Conservation (phyloP, 2,329 filamentous ascomycete species). For the Colletotrichum nymphaeae region DNA sequence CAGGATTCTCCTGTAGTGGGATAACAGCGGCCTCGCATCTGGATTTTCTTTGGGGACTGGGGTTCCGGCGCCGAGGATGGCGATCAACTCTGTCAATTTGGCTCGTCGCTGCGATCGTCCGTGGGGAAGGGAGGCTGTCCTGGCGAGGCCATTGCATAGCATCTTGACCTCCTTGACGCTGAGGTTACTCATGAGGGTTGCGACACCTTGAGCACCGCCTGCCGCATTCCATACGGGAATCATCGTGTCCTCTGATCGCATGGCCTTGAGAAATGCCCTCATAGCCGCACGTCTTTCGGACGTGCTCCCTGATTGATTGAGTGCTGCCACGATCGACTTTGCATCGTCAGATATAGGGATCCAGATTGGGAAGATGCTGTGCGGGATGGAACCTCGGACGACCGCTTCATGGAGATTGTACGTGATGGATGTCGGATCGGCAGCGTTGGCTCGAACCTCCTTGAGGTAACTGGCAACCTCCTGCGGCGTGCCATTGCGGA, state of each 20-base stretch:
- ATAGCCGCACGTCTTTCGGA: not conserved
- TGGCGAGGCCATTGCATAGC: slow-evolving; percentile 9
- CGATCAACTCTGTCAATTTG: not conserved
- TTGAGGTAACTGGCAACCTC: slow-evolving; percentile 5
- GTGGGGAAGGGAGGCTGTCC: not conserved
- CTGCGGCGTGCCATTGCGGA: not conserved
- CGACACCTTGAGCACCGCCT: slow-evolving; percentile 4
- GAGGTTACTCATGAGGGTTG: not conserved
- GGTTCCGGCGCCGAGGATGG: not conserved
- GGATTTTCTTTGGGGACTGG: not conserved
- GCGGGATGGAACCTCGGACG: not conserved
- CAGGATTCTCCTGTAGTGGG: slow-evolving; percentile 7
- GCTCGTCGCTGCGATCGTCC: not conserved
- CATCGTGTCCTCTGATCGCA: slow-evolving; percentile 1
- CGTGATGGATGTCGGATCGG: slow-evolving; percentile 2
- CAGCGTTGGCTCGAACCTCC: not conserved
- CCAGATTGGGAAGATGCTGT: slow-evolving; percentile 3
- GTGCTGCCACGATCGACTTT: not conserved
- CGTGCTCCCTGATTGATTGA: not conserved
- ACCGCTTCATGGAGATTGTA: slow-evolving; percentile 2
- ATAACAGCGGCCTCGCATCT: not conserved
- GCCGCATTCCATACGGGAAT: not conserved
- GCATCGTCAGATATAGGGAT: not conserved
- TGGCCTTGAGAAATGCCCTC: not conserved
- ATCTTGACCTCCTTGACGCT: slow-evolving; percentile 13